These are phyloP conservation scores for Lodderomyces jiufengensis DNA, from an alignment of 1,139 yeast genomes.

Conservation along the genomic window DNA sequence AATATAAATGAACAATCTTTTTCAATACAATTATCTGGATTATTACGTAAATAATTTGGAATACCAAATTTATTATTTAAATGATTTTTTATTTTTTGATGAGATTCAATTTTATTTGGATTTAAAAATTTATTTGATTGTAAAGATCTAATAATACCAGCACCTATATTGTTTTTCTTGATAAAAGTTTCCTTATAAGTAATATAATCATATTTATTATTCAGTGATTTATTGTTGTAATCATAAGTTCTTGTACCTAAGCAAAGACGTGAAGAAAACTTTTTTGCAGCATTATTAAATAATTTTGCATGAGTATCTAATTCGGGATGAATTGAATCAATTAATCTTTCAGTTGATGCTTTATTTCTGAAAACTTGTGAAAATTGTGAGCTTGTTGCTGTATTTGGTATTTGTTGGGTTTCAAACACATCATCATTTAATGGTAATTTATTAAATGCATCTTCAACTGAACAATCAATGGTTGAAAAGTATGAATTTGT, in stretches of 20 bases:
- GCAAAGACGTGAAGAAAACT: slow-evolving; percentile 23
- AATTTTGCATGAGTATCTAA: slow-evolving; percentile 28
- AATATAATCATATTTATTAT: slow-evolving; percentile 15
- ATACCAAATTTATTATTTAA: slow-evolving; percentile 10
- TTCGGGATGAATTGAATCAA: slow-evolving; percentile 17
- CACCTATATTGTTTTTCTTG: slow-evolving; percentile 23
- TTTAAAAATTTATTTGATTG: slow-evolving; percentile 22
- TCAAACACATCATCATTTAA: slow-evolving; percentile 9
- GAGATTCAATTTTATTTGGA: slow-evolving; percentile 15
- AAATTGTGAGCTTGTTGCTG: slow-evolving; percentile 8
- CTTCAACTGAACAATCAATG: slow-evolving; percentile 8
- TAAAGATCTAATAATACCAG: slow-evolving; percentile 28
- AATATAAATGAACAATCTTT: slow-evolving; percentile 24
- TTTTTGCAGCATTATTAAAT: slow-evolving; percentile 23
- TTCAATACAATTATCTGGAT: slow-evolving; percentile 12
- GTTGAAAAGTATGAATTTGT: slow-evolving; percentile 7
- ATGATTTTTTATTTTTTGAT: slow-evolving; percentile 24
- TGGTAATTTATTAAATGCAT: slow-evolving; percentile 16
- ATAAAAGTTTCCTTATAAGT: slow-evolving; percentile 17
- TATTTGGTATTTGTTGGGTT: slow-evolving; percentile 6
- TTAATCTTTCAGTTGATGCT: slow-evolving; percentile 10
- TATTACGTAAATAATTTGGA: slow-evolving; percentile 7
- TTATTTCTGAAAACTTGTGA: slow-evolving; percentile 15
- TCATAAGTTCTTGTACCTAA: slow-evolving; percentile 27
- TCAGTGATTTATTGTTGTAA: slow-evolving; percentile 18